Conservation (phyloP, 148 eudicot species). For the Amaranthus palmeri region DNA sequence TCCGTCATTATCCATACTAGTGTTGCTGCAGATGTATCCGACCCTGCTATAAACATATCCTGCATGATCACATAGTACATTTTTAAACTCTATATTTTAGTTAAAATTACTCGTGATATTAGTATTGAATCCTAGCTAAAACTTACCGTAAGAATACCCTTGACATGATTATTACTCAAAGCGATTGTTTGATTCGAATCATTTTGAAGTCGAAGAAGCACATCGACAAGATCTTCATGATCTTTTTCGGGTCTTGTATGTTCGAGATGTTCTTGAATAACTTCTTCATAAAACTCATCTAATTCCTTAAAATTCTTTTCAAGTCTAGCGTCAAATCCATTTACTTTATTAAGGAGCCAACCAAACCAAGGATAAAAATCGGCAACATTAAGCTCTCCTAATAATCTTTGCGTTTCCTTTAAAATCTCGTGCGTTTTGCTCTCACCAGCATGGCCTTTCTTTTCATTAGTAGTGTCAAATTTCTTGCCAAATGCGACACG, state of each 20-base stretch:
- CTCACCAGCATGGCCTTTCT: background rate
- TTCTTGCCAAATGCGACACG: constrained; percentile 40
- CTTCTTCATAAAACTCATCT: constrained; percentile 32
- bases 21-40: constrained; percentile 53
- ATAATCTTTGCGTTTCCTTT: constrained; percentile 26
- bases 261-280: constrained; percentile 38
- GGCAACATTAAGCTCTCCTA: constrained; percentile 46
- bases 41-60: constrained; percentile 60
- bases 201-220: constrained; percentile 42
- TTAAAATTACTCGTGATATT: no score
- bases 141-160: constrained; percentile 45
- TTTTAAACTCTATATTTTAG: no score
- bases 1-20: constrained; percentile 55
- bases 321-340: constrained; percentile 42
- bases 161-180: constrained; percentile 33
- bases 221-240: constrained; percentile 47
- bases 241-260: constrained; percentile 10
- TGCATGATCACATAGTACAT: constrained; percentile 8
- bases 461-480: constrained; percentile 1
- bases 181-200: constrained; percentile 35
- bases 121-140: background rate
- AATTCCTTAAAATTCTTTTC: constrained; percentile 33
- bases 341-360: constrained; percentile 43
- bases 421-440: constrained; percentile 23
- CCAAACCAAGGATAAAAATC: constrained; percentile 55